Evolutionary conservation across 257 asterid species (phyloP).

Genomic region (Scutellaria minor): DNA sequence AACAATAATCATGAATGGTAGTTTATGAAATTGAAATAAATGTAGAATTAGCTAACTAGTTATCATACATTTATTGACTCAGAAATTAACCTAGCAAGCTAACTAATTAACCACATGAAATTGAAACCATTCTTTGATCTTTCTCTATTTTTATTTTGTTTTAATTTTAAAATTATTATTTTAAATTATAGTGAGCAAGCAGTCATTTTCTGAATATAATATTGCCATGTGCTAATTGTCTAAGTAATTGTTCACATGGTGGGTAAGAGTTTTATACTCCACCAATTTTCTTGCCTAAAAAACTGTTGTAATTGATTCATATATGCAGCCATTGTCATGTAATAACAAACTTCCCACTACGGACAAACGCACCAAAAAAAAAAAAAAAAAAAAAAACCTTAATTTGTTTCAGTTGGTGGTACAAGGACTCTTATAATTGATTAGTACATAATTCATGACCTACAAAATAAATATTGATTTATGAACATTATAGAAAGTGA

Average conservation of each 20-base stretch:
- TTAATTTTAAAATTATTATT: neutral
- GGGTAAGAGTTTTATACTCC: neutral
- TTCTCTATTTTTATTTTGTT: neutral
- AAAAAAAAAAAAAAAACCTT: too few relatives aligned
- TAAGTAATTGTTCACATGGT: slow-evolving; percentile 4
- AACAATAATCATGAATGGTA: too few relatives aligned
- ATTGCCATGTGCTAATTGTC: neutral
- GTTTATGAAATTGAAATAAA: too few relatives aligned
- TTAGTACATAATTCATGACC: too few relatives aligned
- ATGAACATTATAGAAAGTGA: too few relatives aligned
- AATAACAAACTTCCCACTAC: slow-evolving; percentile 7
- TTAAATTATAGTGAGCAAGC: neutral
- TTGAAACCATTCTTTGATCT: neutral
- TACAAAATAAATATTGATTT: too few relatives aligned
- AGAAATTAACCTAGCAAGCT: too few relatives aligned
- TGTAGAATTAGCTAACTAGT: too few relatives aligned
- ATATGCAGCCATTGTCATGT: slow-evolving; percentile 22
- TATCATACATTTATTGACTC: too few relatives aligned
- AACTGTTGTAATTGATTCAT: neutral
- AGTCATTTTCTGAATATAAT: slow-evolving; percentile 8
- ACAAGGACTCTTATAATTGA: too few relatives aligned
- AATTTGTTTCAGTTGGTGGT: neutral
- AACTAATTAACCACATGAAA: neutral
- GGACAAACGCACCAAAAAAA: neutral
- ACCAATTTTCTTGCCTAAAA: neutral